phyloP scores from a whole-genome alignment of 2,329 filamentous ascomycete species.

The Atkinsonella texensis region DNA sequence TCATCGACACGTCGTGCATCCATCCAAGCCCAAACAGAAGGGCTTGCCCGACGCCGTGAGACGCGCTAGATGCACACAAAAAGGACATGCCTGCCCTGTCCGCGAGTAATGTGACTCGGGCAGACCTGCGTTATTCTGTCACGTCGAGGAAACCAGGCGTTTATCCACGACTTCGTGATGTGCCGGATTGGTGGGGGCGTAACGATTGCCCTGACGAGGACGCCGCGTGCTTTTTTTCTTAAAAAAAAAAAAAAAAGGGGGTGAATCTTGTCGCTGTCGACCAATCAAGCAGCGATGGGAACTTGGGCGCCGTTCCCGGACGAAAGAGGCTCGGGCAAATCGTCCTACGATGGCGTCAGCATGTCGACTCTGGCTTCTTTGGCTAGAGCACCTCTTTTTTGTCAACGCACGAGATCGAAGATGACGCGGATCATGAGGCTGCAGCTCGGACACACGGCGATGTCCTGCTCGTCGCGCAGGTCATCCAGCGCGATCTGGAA shows the following conservation, averaged over 20 bases:
- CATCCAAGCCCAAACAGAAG: not conserved
- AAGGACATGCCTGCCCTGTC: not conserved
- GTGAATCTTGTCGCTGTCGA: not conserved
- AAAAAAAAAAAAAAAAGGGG: too few relatives aligned
- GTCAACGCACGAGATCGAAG: constrained; percentile 60
- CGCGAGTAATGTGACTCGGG: not conserved
- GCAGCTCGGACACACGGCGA: constrained; percentile 95
- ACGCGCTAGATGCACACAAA: not conserved
- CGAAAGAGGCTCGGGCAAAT: constrained; percentile 28
- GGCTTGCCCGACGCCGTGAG: not conserved
- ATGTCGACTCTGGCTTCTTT: not conserved
- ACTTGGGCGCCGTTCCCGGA: constrained; percentile 23
- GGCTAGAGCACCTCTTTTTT: not conserved
- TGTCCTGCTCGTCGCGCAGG: constrained; percentile 77
- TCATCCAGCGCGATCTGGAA: constrained; percentile 86
- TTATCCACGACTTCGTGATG: not conserved
- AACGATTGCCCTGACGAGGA: too few relatives aligned
- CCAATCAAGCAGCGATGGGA: constrained; percentile 25
- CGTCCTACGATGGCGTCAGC: constrained; percentile 23
- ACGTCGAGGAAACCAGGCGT: not conserved
- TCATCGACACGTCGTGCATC: not conserved
- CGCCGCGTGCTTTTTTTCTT: too few relatives aligned
- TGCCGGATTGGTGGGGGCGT: too few relatives aligned
- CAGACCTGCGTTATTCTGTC: not conserved
- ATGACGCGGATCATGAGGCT: constrained; percentile 95